Evolutionary conservation across 768 basidiomycete genomes (phyloP).

Genomic region (Russula virescens): DNA sequence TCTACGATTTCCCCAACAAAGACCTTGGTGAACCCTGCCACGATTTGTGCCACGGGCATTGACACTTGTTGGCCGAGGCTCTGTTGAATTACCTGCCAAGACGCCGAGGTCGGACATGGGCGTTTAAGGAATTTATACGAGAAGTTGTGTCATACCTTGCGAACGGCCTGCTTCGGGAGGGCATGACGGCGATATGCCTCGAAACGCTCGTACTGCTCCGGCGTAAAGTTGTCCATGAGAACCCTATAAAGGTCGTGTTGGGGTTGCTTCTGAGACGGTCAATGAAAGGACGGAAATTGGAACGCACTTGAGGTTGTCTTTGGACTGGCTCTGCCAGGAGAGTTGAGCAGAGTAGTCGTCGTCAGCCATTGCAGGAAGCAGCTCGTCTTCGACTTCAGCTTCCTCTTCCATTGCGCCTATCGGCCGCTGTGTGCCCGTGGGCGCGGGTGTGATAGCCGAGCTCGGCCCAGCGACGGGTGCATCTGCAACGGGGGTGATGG

Average conservation of each 20-base stretch:
- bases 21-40: slow-evolving; percentile 86
- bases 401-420: slow-evolving; percentile 34
- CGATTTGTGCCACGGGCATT: slow-evolving; percentile 80
- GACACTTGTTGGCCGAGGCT: slow-evolving; percentile 76
- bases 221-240: slow-evolving; percentile 82
- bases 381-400: slow-evolving; percentile 69
- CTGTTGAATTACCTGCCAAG: slow-evolving; percentile 72
- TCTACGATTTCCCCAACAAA: slow-evolving; percentile 92
- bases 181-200: slow-evolving; percentile 84
- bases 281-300: slow-evolving; percentile 5
- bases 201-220: slow-evolving; percentile 81
- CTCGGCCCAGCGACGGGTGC: background rate
- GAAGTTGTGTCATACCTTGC: slow-evolving; percentile 48
- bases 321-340: slow-evolving; percentile 82
- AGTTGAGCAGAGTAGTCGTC: slow-evolving; percentile 83
- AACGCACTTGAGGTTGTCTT: slow-evolving; percentile 75
- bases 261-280: background rate
- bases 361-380: slow-evolving; percentile 80
- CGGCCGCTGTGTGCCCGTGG: slow-evolving; percentile 15
- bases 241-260: slow-evolving; percentile 43
- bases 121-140: background rate
- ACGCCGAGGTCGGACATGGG: slow-evolving; percentile 11
- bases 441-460: background rate
- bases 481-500: slow-evolving; percentile 1
- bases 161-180: slow-evolving; percentile 73